These are phyloP conservation scores for Daedaleopsis nitida DNA, from an alignment of 768 basidiomycete species.

Conservation along the genomic window DNA sequence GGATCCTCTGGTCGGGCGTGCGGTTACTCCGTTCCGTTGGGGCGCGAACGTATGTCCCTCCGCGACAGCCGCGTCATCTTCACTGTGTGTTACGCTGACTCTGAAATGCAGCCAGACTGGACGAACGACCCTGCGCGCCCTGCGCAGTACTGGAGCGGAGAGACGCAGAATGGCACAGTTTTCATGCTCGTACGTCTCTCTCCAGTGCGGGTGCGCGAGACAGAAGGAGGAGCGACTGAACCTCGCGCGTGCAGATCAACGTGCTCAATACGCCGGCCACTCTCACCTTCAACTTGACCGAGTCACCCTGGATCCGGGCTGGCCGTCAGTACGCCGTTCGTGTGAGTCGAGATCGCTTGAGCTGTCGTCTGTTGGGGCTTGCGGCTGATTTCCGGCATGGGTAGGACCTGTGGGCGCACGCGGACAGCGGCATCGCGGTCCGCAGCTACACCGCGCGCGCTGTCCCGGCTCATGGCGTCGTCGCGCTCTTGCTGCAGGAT, in stretches of 20 bases:
- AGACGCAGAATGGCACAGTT: slow-evolving; percentile 60
- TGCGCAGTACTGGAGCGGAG: slow-evolving; percentile 70
- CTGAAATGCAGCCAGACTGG: slow-evolving; percentile 30
- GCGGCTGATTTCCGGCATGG: background rate
- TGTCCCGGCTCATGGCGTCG: slow-evolving; percentile 69
- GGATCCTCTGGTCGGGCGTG: slow-evolving; percentile 60
- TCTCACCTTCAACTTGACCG: slow-evolving; percentile 63
- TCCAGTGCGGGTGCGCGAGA: background rate
- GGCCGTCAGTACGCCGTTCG: slow-evolving; percentile 63
- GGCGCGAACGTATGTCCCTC: slow-evolving; percentile 57
- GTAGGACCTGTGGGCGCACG: slow-evolving; percentile 73
- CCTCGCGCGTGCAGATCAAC: slow-evolving; percentile 47
- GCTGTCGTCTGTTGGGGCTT: background rate
- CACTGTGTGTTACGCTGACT: background rate
- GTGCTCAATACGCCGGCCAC: slow-evolving; percentile 52
- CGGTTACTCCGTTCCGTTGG: slow-evolving; percentile 70
- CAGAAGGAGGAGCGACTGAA: background rate
- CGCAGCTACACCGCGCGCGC: slow-evolving; percentile 56
- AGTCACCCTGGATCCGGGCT: slow-evolving; percentile 70
- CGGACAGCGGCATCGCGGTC: slow-evolving; percentile 64
- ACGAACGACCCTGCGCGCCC: slow-evolving; percentile 48
- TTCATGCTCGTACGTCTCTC: slow-evolving; percentile 28
- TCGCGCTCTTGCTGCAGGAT: slow-evolving; percentile 66
- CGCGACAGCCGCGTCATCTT: too few relatives aligned
- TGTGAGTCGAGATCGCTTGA: slow-evolving; percentile 37